phyloP scores from a whole-genome alignment of 495 filamentous ascomycete genomes.

The Lasiosphaeria hispida region DNA sequence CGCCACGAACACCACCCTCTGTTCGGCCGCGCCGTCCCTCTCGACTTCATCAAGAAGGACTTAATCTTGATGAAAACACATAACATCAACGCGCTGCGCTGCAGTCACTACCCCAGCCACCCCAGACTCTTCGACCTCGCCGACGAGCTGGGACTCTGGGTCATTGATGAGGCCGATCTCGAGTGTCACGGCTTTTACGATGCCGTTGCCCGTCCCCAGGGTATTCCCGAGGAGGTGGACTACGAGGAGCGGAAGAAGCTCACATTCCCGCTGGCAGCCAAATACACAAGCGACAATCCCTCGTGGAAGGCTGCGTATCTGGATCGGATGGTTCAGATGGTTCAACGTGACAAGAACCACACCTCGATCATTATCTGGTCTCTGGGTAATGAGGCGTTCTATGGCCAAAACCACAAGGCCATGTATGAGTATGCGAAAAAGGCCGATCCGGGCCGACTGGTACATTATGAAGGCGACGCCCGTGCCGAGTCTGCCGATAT shows the following conservation, averaged over 20 bases:
- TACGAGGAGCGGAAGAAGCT: conserved; percentile 55
- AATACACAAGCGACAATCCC: conserved; percentile 61
- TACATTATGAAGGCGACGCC: conserved; percentile 67
- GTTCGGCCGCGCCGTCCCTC: conserved; percentile 58
- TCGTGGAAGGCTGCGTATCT: conserved; percentile 63
- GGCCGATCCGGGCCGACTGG: conserved; percentile 53
- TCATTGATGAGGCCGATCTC: conserved; percentile 70
- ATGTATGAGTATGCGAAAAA: conserved; percentile 63
- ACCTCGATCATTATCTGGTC: conserved; percentile 68
- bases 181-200: conserved; percentile 68
- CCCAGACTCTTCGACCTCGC: conserved; percentile 58
- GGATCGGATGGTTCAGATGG: conserved; percentile 61
- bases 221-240: conserved; percentile 46
- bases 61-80: conserved; percentile 65
- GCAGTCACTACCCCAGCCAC: conserved; percentile 61
- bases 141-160: conserved; percentile 66
- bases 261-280: conserved; percentile 49
- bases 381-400: conserved; percentile 68
- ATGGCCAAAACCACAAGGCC: conserved; percentile 58
- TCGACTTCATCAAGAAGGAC: conserved; percentile 55
- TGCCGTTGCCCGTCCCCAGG: conserved; percentile 43
- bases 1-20: conserved; percentile 62
- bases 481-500: conserved; percentile 60
- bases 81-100: conserved; percentile 64
- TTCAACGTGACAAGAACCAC: conserved; percentile 66